Conservation (phyloP, 139 green algal species). For the Pseudopediastrum boryanum region DNA sequence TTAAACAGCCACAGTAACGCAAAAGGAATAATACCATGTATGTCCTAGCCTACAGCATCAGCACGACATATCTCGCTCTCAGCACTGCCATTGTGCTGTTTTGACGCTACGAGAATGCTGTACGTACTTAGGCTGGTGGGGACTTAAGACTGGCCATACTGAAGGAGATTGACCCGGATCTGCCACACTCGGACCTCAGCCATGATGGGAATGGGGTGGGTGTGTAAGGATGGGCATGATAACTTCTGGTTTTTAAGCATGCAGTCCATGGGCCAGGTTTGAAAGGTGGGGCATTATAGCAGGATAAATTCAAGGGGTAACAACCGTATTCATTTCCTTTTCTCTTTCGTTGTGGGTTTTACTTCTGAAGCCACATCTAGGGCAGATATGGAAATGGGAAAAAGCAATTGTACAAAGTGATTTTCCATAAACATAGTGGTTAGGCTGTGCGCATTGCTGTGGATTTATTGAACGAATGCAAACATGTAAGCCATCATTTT, state of each 20-base stretch:
- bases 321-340: neutral
- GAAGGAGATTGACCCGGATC: constrained; percentile 27
- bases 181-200: constrained; percentile 23
- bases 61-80: too few species aligned
- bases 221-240: neutral
- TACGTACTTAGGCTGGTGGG: too few species aligned
- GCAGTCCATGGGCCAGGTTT: neutral
- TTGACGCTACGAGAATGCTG: too few species aligned
- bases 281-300: neutral
- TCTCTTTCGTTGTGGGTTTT: neutral
- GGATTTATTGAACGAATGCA: too few species aligned
- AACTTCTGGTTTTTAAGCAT: neutral
- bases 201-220: constrained; percentile 7
- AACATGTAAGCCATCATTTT: too few species aligned
- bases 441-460: too few species aligned
- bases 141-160: constrained; percentile 29
- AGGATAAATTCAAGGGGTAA: neutral
- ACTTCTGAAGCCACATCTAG: neutral
- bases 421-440: too few species aligned
- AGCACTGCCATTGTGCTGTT: too few species aligned
- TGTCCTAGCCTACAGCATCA: too few species aligned
- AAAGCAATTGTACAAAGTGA: too few species aligned
- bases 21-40: too few species aligned
- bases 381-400: neutral
- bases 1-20: too few species aligned